Conservation (phyloP, 179 eudicot species). For the Carnegiea gigantea region DNA sequence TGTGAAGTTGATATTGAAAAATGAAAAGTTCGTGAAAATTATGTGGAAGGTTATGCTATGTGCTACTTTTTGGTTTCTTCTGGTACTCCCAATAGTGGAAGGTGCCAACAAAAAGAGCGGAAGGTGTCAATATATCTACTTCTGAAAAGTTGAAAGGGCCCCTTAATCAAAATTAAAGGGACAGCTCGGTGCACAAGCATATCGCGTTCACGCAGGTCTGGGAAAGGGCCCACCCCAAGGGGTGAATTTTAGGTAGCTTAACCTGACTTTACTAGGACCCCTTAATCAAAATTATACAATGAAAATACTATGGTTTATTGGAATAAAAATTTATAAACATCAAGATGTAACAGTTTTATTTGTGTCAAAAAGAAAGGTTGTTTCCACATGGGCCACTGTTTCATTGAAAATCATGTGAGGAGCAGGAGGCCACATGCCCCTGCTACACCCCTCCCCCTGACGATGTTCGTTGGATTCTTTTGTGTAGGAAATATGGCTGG, state of each 20-base stretch:
- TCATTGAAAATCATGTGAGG: too few species aligned
- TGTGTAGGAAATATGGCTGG: slow-evolving; percentile 65
- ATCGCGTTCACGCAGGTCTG: too few species aligned
- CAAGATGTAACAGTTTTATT: not conserved
- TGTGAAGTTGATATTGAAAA: not conserved
- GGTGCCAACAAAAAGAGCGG: not conserved
- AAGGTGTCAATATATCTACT: not conserved
- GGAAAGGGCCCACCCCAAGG: too few species aligned
- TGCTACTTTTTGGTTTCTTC: not conserved
- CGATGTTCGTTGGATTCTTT: not conserved
- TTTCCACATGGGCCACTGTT: too few species aligned
- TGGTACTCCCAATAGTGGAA: not conserved
- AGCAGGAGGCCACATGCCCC: not conserved
- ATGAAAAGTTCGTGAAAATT: not conserved
- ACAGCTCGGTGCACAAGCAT: too few species aligned
- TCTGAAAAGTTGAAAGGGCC: not conserved
- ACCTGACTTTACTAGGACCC: not conserved
- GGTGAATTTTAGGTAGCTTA: too few species aligned
- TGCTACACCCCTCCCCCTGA: not conserved
- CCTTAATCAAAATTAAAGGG: not conserved
- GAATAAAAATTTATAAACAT: not conserved
- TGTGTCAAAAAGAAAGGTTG: not conserved
- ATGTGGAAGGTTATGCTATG: not conserved
- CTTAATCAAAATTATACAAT: not conserved
- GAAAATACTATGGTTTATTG: not conserved